Evolutionary conservation across 1,139 yeast genomes (phyloP).

Genomic region (Lodderomyces metapsilosis): DNA sequence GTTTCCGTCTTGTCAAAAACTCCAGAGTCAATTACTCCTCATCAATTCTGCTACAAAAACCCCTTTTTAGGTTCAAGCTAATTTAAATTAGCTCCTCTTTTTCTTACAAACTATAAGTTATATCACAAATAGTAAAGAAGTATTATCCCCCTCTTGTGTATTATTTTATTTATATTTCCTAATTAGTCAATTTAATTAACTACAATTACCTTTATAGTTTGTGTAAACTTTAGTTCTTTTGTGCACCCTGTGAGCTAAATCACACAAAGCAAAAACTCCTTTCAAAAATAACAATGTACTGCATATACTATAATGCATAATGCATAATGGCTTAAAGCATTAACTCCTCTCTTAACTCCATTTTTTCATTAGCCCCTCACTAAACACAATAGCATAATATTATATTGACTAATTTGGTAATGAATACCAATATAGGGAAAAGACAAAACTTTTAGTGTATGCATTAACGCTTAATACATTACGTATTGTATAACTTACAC

Average conservation of each 20-base stretch:
- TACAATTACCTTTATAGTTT: background rate
- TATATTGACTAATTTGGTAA: background rate
- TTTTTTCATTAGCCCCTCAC: background rate
- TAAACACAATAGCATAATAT: too few species aligned
- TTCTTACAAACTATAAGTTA: too few species aligned
- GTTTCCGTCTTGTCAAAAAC: background rate
- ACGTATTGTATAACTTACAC: background rate
- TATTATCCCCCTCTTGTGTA: background rate
- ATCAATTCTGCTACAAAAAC: too few species aligned
- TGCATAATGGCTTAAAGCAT: too few species aligned
- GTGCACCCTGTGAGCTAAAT: background rate
- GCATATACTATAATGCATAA: background rate
- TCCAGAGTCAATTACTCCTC: background rate
- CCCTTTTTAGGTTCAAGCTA: too few species aligned
- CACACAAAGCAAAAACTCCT: background rate
- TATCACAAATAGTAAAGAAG: too few species aligned
- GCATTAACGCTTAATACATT: background rate
- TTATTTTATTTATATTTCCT: background rate
- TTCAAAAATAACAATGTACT: too few species aligned
- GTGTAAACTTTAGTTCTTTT: background rate
- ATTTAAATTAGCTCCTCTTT: too few species aligned
- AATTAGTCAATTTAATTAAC: slow-evolving; percentile 1
- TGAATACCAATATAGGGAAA: background rate
- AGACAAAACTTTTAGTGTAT: background rate
- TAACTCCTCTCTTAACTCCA: slow-evolving; percentile 1